Evolutionary conservation across 768 basidiomycete genomes (phyloP).

Genomic region (Leccinum barrowsii): DNA sequence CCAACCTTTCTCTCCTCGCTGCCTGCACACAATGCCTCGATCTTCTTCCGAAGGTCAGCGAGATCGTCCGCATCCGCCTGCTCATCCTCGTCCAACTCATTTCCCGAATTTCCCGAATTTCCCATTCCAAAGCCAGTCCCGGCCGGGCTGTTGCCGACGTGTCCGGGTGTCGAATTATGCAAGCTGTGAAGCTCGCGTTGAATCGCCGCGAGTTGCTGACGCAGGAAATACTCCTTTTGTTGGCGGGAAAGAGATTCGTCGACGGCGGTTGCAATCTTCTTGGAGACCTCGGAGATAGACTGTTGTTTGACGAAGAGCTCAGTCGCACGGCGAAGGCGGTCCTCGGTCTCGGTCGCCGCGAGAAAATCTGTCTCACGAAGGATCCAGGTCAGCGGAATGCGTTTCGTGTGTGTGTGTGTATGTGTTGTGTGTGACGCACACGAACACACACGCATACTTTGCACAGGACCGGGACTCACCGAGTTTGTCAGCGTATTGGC

Average conservation of each 20-base stretch:
- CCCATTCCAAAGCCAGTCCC: conserved; percentile 23
- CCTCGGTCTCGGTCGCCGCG: conserved; percentile 53
- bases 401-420: background rate
- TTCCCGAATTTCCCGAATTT: conserved; percentile 21
- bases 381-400: conserved; percentile 1
- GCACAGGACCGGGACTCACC: conserved; percentile 40
- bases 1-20: conserved; percentile 83
- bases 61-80: conserved; percentile 80
- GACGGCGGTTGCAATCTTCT: conserved; percentile 76
- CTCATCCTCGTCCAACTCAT: conserved; percentile 73
- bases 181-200: conserved; percentile 69
- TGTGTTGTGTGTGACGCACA: background rate
- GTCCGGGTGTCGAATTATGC: conserved; percentile 33
- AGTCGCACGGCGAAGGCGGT: conserved; percentile 63
- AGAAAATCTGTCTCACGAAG: conserved; percentile 48
- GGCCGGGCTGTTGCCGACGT: conserved; percentile 3
- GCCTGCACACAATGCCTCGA: conserved; percentile 69
- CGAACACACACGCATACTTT: background rate
- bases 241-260: conserved; percentile 85
- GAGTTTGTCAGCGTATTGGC: conserved; percentile 68
- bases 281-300: conserved; percentile 76
- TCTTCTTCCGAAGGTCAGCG: conserved; percentile 64
- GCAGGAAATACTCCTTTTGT: conserved; percentile 83
- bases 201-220: conserved; percentile 79
- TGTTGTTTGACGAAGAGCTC: conserved; percentile 70